These are phyloP conservation scores for Sordariomycetes sp. DNA, from an alignment of 2,329 filamentous ascomycete genomes.

Conservation along the genomic window DNA sequence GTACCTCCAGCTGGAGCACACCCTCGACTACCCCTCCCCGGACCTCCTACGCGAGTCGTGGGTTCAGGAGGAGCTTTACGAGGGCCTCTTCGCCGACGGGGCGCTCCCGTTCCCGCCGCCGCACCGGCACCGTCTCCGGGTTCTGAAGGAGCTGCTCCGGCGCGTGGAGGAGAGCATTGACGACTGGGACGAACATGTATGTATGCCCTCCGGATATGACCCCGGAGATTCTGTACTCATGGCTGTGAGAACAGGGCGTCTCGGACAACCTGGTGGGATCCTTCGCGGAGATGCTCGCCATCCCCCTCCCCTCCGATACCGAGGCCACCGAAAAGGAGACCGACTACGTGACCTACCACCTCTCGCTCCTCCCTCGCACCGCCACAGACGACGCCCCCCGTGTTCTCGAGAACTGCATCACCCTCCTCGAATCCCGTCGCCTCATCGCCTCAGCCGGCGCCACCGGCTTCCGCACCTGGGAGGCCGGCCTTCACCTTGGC, in stretches of 20 bases:
- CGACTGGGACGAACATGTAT: slow-evolving; percentile 81
- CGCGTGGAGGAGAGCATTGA: slow-evolving; percentile 62
- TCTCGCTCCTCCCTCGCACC: slow-evolving; percentile 19
- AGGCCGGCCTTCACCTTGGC: slow-evolving; percentile 62
- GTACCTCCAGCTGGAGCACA: slow-evolving; percentile 62
- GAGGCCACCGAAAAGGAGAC: slow-evolving; percentile 57
- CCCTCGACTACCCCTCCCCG: slow-evolving; percentile 49
- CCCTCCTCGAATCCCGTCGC: slow-evolving; percentile 54
- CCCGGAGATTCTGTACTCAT: slow-evolving; percentile 1
- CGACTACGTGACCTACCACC: slow-evolving; percentile 60
- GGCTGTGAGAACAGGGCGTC: slow-evolving; percentile 48
- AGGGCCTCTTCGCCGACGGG: slow-evolving; percentile 49
- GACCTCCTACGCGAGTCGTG: slow-evolving; percentile 41
- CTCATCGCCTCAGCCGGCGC: slow-evolving; percentile 60
- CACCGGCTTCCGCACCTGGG: slow-evolving; percentile 70
- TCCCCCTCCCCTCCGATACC: slow-evolving; percentile 49
- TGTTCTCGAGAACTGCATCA: slow-evolving; percentile 26
- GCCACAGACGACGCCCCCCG: not conserved
- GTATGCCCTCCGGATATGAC: slow-evolving; percentile 14
- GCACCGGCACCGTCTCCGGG: slow-evolving; percentile 52
- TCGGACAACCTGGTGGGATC: slow-evolving; percentile 65
- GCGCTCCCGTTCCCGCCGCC: slow-evolving; percentile 46
- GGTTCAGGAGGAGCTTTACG: slow-evolving; percentile 55
- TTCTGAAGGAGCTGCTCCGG: slow-evolving; percentile 59
- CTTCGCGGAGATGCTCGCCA: slow-evolving; percentile 51